Evolutionary conservation across 2,329 filamentous ascomycete genomes (phyloP), one percentile per base, ranked within the genome.

Genomic region (Aureobasidium sp.): DNA sequence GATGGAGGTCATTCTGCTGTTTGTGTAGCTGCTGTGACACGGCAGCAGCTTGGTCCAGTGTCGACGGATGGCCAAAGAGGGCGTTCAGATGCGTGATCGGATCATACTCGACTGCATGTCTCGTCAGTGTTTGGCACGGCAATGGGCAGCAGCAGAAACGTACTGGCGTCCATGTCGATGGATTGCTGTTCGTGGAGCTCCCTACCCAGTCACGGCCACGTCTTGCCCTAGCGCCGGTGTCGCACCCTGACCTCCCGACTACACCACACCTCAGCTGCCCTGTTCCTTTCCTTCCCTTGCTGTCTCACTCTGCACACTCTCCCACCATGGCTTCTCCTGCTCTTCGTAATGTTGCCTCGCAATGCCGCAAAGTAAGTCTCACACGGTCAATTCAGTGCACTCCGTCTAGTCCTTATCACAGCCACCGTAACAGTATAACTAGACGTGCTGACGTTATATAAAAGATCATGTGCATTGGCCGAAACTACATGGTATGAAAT

Each of bases 81-180:
- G 88, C 82, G 78, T 99, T 97, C 62, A 99, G 83, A 76, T 99
- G 91, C 69, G 90, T 84, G 73, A 97, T 88, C 60, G 94, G 91
- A 73, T 97, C 88, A 78, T 97, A 97, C 75, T 96, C 87, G 74
- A 82, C 86, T 89, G 66, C 8, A 35, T 5, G 27, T 40, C 7
- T 7, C 9, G 44, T 59, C 56, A 48, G 45, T 33, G 2, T 24
- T 31, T 37, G 22, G 1, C 19, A 22, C 39, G 42, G 42, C 42
- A 45, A 19, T 27, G 12, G 22, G 22, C 22, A 45, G 42, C 22
- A 24, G 5, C 22, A 12, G 40, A 14, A 45, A 45, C 53, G 7
- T 40, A 57, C 53, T 47, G 39, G 53, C 54, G 31, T 58, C 54
- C 54, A 58, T 58, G 37, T 58, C 33, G 40, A n/a, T 17, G 22